Conservation (phyloP, 768 basidiomycete species). For the Sistotremastrum suecicum region DNA sequence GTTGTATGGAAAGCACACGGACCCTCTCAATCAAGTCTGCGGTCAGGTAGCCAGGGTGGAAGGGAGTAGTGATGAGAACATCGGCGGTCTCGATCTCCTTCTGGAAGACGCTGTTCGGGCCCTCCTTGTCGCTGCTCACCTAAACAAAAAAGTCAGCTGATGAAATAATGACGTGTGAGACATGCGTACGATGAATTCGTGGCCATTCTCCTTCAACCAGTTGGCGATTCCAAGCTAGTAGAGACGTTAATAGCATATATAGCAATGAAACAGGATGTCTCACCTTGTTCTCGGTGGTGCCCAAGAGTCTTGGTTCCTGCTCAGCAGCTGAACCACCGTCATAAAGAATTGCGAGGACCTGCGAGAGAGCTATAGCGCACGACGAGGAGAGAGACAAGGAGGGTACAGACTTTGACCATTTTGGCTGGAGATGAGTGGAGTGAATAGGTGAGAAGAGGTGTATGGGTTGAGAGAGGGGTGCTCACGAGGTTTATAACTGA, state of each 20-base stretch:
- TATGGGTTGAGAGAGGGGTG: no score
- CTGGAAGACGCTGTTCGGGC: constrained; percentile 65
- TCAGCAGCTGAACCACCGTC: constrained; percentile 49
- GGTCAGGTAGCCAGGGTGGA: constrained; percentile 79
- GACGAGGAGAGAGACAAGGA: background rate
- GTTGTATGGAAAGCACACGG: constrained; percentile 3
- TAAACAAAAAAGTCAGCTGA: constrained; percentile 12
- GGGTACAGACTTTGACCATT: constrained; percentile 2
- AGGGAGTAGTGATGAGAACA: constrained; percentile 70
- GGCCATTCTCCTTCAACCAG: constrained; percentile 59
- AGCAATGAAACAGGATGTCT: constrained; percentile 1
- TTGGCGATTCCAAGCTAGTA: constrained; percentile 53
- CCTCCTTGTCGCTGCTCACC: constrained; percentile 77
- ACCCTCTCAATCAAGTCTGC: constrained; percentile 58
- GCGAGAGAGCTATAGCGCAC: background rate
- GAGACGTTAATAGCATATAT: constrained; percentile 4
- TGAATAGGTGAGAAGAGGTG: background rate
- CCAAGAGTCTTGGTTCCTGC: constrained; percentile 62
- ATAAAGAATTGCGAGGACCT: constrained; percentile 69
- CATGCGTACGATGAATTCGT: constrained; percentile 51
- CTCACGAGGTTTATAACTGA: no score
- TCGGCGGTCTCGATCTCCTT: constrained; percentile 61
- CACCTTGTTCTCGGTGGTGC: constrained; percentile 71
- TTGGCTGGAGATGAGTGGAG: constrained; percentile 1
- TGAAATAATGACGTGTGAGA: background rate